A percentile compares a stretch with the other conserved stretches of the same genome.
phyloP scores from a whole-genome alignment of 768 basidiomycete species.

The Auriscalpium microsporum region DNA sequence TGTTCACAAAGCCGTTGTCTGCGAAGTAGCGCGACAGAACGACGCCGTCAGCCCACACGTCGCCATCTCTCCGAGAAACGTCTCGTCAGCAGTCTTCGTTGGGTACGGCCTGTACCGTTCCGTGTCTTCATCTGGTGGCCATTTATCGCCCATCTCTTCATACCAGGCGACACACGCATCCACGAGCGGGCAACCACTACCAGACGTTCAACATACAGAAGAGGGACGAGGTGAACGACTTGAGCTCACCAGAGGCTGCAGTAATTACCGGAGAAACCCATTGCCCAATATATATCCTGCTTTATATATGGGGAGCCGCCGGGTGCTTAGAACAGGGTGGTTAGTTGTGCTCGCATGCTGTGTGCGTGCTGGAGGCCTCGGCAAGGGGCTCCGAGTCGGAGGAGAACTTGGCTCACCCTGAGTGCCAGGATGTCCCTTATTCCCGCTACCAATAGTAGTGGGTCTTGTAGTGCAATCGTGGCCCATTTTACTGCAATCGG shows the following conservation, averaged over 20 bases:
- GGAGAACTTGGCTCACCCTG: too few species aligned
- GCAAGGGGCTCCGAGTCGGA: too few species aligned
- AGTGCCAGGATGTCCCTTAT: too few species aligned
- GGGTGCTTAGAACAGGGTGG: too few species aligned
- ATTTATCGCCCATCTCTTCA: neutral
- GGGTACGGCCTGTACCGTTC: neutral
- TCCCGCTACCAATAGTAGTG: too few species aligned
- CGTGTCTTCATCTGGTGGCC: neutral
- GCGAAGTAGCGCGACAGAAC: neutral
- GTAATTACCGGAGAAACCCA: neutral
- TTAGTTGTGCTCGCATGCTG: too few species aligned
- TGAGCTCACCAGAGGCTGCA: neutral
- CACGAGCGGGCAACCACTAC: neutral
- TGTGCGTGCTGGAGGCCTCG: too few species aligned
- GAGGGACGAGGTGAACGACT: neutral
- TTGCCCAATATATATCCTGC: neutral
- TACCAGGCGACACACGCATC: neutral
- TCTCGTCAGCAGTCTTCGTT: neutral
- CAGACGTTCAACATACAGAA: neutral
- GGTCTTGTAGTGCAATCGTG: too few species aligned
- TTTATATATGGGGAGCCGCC: too few species aligned
- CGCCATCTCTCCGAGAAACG: neutral
- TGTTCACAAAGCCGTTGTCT: neutral
- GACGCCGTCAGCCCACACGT: neutral
- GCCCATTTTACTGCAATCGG: too few species aligned